phyloP scores from a whole-genome alignment of 352 stramenopile genomes.

The Phytophthora brassicae region DNA sequence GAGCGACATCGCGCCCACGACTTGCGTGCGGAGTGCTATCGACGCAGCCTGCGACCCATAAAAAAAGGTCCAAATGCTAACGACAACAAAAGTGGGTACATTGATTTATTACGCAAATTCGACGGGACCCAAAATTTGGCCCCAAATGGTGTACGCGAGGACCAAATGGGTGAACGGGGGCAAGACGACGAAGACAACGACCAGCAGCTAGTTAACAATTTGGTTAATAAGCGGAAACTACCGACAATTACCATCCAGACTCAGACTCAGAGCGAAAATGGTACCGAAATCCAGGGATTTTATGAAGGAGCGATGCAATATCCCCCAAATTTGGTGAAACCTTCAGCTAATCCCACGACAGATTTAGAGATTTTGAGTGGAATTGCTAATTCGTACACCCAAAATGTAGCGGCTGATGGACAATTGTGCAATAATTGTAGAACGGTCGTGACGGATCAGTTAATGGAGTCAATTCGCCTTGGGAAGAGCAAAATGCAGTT shows the following conservation, averaged over 20 bases:
- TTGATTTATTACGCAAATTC: slow-evolving; percentile 64
- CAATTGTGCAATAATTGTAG: slow-evolving; percentile 66
- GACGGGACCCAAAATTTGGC: slow-evolving; percentile 36
- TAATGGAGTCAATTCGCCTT: slow-evolving; percentile 78
- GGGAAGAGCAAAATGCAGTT: slow-evolving; percentile 71
- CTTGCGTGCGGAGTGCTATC: slow-evolving; percentile 79
- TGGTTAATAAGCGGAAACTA: slow-evolving; percentile 60
- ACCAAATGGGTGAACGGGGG: slow-evolving; percentile 25
- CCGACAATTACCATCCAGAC: slow-evolving; percentile 31
- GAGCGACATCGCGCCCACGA: slow-evolving; percentile 76
- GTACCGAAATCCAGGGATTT: slow-evolving; percentile 54
- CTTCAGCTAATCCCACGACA: slow-evolving; percentile 41
- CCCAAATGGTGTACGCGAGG: slow-evolving; percentile 19
- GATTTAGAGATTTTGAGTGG: slow-evolving; percentile 83
- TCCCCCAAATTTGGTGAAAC: slow-evolving; percentile 27
- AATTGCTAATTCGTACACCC: slow-evolving; percentile 84
- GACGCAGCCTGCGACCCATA: slow-evolving; percentile 67
- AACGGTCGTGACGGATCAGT: slow-evolving; percentile 66
- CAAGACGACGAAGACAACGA: slow-evolving; percentile 29
- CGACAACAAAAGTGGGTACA: slow-evolving; percentile 85
- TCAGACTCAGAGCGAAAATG: slow-evolving; percentile 12
- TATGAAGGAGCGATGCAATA: slow-evolving; percentile 77
- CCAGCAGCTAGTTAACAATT: slow-evolving; percentile 22
- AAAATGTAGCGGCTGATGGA: slow-evolving; percentile 44
- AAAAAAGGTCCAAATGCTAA: slow-evolving; percentile 85